phyloP scores from a whole-genome alignment of 2,329 filamentous ascomycete species.

The Colletotrichum destructivum region DNA sequence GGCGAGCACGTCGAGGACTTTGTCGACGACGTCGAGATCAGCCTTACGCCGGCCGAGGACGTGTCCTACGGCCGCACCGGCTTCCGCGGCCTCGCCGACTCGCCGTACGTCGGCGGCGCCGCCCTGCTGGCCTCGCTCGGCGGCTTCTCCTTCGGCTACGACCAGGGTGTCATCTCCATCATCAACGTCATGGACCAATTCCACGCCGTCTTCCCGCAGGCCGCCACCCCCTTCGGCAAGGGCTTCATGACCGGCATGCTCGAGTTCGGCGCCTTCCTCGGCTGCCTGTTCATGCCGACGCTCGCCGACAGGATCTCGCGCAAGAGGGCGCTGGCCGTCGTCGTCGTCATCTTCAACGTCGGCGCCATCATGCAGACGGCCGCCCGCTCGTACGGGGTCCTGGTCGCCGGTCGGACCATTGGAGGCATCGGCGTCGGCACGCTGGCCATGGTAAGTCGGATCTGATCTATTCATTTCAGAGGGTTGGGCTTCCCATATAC shows the following conservation, averaged over 20 bases:
- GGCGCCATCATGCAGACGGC: conserved; percentile 59
- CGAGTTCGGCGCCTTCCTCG: conserved; percentile 57
- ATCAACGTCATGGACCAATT: conserved; percentile 64
- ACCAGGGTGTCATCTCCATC: conserved; percentile 56
- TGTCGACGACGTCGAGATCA: conserved; percentile 33
- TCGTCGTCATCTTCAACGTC: conserved; percentile 56
- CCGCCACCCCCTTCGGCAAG: conserved; percentile 43
- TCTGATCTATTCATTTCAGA: no score
- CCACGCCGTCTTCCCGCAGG: conserved; percentile 54
- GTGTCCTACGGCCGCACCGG: conserved; percentile 39
- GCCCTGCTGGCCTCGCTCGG: conserved; percentile 59
- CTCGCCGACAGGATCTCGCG: conserved; percentile 59
- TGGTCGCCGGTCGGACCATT: conserved; percentile 50
- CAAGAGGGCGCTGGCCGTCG: conserved; percentile 58
- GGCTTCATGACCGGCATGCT: conserved; percentile 60
- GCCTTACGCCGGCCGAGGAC: conserved; percentile 32
- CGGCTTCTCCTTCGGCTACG: conserved; percentile 52
- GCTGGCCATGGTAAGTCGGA: conserved; percentile 46
- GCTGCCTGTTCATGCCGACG: conserved; percentile 53
- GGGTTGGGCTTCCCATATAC: no score
- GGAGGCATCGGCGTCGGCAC: conserved; percentile 52
- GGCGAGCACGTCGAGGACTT: conserved; percentile 37
- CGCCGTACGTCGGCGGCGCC: conserved; percentile 42
- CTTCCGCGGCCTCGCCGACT: conserved; percentile 36
- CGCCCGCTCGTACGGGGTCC: conserved; percentile 46